Percentiles rank a stretch among this genome's conserved stretches.
These are phyloP conservation scores for Glaciozyma antarctica DNA, from an alignment of 768 basidiomycete species.

Conservation along the genomic window DNA sequence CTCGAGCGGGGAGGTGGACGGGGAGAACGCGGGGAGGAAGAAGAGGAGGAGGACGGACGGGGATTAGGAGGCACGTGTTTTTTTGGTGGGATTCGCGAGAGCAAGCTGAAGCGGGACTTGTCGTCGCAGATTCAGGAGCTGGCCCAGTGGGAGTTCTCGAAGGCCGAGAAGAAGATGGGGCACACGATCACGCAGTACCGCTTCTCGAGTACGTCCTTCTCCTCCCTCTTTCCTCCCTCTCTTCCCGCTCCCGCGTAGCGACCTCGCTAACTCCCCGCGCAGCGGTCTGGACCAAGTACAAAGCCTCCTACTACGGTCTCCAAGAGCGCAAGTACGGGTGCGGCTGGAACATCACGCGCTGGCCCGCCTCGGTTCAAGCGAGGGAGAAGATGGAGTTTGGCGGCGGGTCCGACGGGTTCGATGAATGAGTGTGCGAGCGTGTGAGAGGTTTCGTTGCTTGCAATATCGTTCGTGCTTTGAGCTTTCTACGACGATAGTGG, in stretches of 20 bases:
- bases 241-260: background rate
- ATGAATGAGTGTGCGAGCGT: too few species aligned
- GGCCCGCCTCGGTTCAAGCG: background rate
- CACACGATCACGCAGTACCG: background rate
- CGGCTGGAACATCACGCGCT: background rate
- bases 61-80: background rate
- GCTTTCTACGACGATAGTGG: too few species aligned
- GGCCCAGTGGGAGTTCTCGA: background rate
- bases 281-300: background rate
- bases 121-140: background rate
- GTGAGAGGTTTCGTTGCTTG: too few species aligned
- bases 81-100: too few species aligned
- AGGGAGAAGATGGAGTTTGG: too few species aligned
- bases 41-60: background rate
- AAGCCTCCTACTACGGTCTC: background rate
- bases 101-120: too few species aligned
- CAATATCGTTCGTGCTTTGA: too few species aligned
- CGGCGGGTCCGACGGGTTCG: too few species aligned
- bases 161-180: background rate
- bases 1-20: background rate
- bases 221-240: background rate
- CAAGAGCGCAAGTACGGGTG: background rate
- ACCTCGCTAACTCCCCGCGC: background rate
- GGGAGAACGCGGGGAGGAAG: background rate
- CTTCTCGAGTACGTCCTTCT: background rate